A percentile compares a stretch with the other conserved stretches of the same genome.
Evolutionary conservation across 495 filamentous ascomycete species (phyloP).

Genomic region (Cercophora scortea): DNA sequence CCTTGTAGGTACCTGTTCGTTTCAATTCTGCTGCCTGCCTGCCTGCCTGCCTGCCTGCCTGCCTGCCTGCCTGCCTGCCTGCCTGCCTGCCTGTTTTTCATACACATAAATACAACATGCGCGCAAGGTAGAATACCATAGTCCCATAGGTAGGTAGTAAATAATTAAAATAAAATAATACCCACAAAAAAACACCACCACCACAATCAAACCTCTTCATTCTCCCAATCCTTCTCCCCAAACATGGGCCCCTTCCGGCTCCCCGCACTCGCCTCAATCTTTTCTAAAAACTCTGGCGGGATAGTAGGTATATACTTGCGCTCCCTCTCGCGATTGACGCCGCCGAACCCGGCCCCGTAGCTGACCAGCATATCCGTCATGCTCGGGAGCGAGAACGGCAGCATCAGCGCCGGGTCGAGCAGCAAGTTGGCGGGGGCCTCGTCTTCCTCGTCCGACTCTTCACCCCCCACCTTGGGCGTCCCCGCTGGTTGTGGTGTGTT

Average conservation of each 20-base stretch:
- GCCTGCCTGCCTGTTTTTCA: neutral
- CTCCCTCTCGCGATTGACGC: conserved; percentile 83
- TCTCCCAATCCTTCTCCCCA: conserved; percentile 43
- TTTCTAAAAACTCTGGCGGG: conserved; percentile 85
- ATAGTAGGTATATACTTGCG: conserved; percentile 95
- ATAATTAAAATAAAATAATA: neutral
- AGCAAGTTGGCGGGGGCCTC: conserved; percentile 63
- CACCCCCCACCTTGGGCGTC: conserved; percentile 11
- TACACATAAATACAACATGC: too few species aligned
- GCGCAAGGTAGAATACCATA: neutral
- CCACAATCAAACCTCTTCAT: conserved; percentile 32
- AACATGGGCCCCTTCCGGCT: conserved; percentile 29
- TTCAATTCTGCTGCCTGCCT: too few species aligned
- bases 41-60: too few species aligned
- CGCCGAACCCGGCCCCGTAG: conserved; percentile 91
- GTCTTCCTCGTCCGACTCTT: conserved; percentile 45
- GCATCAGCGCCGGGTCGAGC: conserved; percentile 81
- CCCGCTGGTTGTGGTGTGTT: neutral
- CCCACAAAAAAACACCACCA: neutral
- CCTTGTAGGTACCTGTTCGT: too few species aligned
- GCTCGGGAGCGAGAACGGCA: conserved; percentile 89
- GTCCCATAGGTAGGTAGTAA: neutral
- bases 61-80: neutral
- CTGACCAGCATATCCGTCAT: conserved; percentile 95
- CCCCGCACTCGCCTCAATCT: conserved; percentile 67